Conservation (phyloP, 1,139 yeast species). For the Debaryomyces robertsiae region DNA sequence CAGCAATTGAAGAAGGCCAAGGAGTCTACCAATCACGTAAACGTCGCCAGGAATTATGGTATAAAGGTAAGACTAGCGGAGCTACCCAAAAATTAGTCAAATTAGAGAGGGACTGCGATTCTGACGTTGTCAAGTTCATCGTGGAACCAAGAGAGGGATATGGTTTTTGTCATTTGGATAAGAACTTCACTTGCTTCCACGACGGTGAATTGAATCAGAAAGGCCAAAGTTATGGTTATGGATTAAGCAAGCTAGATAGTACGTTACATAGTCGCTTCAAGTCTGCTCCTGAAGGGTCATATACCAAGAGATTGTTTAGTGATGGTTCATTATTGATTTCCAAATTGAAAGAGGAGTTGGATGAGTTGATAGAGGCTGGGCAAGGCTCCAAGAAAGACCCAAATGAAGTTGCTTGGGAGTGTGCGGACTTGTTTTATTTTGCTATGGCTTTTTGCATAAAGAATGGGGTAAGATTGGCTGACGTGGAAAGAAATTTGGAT, state of each 20-base stretch:
- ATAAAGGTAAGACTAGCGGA: conserved; percentile 93
- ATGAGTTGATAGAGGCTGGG: conserved; percentile 87
- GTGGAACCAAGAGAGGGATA: conserved; percentile 75
- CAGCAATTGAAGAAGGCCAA: conserved; percentile 75
- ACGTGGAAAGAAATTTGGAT: conserved; percentile 83
- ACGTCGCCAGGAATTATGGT: conserved; percentile 84
- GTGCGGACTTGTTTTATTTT: conserved; percentile 92
- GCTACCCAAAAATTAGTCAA: conserved; percentile 78
- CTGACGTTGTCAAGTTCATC: conserved; percentile 82
- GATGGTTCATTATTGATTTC: conserved; percentile 78
- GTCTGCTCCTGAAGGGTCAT: conserved; percentile 87
- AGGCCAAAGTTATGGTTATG: conserved; percentile 56
- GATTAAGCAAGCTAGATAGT: conserved; percentile 65
- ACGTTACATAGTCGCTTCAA: conserved; percentile 56
- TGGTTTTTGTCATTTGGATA: conserved; percentile 91
- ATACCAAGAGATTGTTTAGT: conserved; percentile 82
- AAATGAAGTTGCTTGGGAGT: conserved; percentile 90
- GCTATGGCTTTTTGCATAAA: conserved; percentile 85
- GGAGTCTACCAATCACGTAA: conserved; percentile 96
- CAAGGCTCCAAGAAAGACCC: conserved; percentile 38
- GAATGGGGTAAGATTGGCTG: conserved; percentile 75
- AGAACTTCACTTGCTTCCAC: conserved; percentile 71
- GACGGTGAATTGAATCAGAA: conserved; percentile 37
- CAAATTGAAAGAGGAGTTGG: conserved; percentile 94
- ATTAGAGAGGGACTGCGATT: conserved; percentile 84